These are phyloP conservation scores for Lactifluus rugatus DNA, from an alignment of 768 basidiomycete species.

Conservation along the genomic window DNA sequence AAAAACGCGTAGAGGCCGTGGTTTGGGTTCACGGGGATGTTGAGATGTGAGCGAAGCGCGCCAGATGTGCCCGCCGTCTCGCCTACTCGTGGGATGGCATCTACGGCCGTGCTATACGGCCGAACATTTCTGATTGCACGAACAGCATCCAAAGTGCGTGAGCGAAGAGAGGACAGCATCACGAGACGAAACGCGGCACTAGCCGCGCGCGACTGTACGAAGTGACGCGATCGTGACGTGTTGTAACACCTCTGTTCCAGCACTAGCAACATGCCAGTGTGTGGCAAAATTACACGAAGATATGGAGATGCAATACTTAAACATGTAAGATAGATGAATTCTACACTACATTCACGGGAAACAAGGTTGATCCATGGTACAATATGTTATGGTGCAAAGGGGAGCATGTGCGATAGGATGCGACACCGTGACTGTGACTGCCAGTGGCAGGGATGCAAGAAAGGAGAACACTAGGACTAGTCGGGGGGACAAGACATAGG, in stretches of 20 bases:
- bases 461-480: too few species aligned
- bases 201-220: background rate
- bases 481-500: background rate
- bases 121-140: background rate
- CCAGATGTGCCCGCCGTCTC: constrained; percentile 15
- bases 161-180: constrained; percentile 15
- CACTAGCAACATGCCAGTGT: background rate
- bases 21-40: constrained; percentile 39
- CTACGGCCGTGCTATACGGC: constrained; percentile 15
- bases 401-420: background rate
- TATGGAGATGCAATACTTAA: background rate
- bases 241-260: too few species aligned
- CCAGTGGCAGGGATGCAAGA: too few species aligned
- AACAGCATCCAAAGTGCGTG: background rate
- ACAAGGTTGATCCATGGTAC: background rate
- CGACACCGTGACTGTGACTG: too few species aligned
- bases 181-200: background rate
- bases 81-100: background rate
- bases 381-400: background rate
- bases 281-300: background rate
- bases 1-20: constrained; percentile 79
- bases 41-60: constrained; percentile 34
- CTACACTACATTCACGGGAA: background rate
- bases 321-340: background rate
- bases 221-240: background rate